Evolutionary conservation across 805 yeast species (phyloP).

Genomic region (Candida saitoana): DNA sequence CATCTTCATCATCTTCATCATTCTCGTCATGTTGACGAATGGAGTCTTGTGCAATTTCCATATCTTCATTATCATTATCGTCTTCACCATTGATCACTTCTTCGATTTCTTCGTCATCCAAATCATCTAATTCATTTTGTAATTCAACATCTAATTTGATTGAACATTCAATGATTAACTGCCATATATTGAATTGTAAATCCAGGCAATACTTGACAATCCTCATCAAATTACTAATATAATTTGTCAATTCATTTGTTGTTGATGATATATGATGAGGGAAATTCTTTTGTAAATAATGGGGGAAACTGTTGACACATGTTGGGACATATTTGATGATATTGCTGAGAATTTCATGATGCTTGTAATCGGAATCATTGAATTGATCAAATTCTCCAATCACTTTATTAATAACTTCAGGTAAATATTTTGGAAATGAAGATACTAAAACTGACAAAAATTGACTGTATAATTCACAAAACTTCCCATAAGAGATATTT

Average conservation of each 20-base stretch:
- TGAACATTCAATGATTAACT: slow-evolving; percentile 68
- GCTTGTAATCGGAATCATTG: slow-evolving; percentile 16
- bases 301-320: slow-evolving; percentile 60
- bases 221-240: slow-evolving; percentile 58
- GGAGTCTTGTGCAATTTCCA: slow-evolving; percentile 29
- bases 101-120: slow-evolving; percentile 65
- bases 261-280: slow-evolving; percentile 73
- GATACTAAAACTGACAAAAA: slow-evolving; percentile 78
- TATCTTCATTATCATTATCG: slow-evolving; percentile 52
- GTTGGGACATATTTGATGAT: slow-evolving; percentile 79
- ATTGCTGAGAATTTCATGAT: slow-evolving; percentile 60
- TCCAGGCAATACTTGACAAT: slow-evolving; percentile 72
- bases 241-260: slow-evolving; percentile 52
- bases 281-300: slow-evolving; percentile 53
- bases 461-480: slow-evolving; percentile 56
- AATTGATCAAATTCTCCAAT: slow-evolving; percentile 51
- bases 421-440: slow-evolving; percentile 86
- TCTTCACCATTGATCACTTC: slow-evolving; percentile 44
- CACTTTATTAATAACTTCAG: slow-evolving; percentile 70
- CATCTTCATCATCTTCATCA: slow-evolving; percentile 31
- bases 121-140: slow-evolving; percentile 81
- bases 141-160: slow-evolving; percentile 89
- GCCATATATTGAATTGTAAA: slow-evolving; percentile 72
- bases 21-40: slow-evolving; percentile 33
- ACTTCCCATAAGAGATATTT: slow-evolving; percentile 17